A percentile compares a stretch with the other conserved stretches of the same genome.
These are phyloP conservation scores for Fusarium nanum DNA, from an alignment of 2,329 filamentous ascomycete genomes.

Conservation along the genomic window DNA sequence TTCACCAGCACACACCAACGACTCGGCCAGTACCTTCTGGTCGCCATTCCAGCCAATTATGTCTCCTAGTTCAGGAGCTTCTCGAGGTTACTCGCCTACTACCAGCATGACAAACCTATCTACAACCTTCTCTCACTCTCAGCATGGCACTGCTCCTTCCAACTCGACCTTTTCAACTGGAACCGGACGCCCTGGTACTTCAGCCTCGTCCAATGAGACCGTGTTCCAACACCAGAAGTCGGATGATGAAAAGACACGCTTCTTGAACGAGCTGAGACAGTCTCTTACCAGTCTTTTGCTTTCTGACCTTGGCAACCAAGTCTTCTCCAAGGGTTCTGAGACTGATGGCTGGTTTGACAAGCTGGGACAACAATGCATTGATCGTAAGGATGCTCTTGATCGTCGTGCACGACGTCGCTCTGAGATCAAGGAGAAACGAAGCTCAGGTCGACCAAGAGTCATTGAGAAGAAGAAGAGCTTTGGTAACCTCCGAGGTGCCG, in stretches of 20 bases:
- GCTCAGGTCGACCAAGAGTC: slow-evolving; percentile 61
- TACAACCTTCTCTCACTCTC: slow-evolving; percentile 58
- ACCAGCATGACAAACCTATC: slow-evolving; percentile 70
- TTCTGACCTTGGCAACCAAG: slow-evolving; percentile 87
- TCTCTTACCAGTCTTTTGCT: slow-evolving; percentile 85
- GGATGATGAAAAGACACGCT: slow-evolving; percentile 78
- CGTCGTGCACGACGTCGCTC: slow-evolving; percentile 57
- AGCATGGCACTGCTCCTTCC: slow-evolving; percentile 57
- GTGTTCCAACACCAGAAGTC: slow-evolving; percentile 71
- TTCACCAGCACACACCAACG: slow-evolving; percentile 77
- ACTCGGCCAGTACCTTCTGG: slow-evolving; percentile 86
- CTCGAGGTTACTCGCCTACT: slow-evolving; percentile 70
- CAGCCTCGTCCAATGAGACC: slow-evolving; percentile 75
- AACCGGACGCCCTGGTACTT: slow-evolving; percentile 69
- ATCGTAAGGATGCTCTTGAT: slow-evolving; percentile 68
- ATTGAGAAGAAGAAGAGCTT: slow-evolving; percentile 77
- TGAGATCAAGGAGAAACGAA: slow-evolving; percentile 58
- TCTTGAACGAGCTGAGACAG: slow-evolving; percentile 81
- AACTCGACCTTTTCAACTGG: slow-evolving; percentile 62
- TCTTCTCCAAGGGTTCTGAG: slow-evolving; percentile 90
- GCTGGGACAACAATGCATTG: slow-evolving; percentile 73
- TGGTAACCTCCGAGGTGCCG: slow-evolving; percentile 68
- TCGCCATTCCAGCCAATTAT: slow-evolving; percentile 82
- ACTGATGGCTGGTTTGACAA: slow-evolving; percentile 89
- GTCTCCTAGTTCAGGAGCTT: slow-evolving; percentile 70